These are phyloP conservation scores for Ceratobasidium sp. DNA, from an alignment of 1,284 basidiomycete genomes.

Conservation along the genomic window DNA sequence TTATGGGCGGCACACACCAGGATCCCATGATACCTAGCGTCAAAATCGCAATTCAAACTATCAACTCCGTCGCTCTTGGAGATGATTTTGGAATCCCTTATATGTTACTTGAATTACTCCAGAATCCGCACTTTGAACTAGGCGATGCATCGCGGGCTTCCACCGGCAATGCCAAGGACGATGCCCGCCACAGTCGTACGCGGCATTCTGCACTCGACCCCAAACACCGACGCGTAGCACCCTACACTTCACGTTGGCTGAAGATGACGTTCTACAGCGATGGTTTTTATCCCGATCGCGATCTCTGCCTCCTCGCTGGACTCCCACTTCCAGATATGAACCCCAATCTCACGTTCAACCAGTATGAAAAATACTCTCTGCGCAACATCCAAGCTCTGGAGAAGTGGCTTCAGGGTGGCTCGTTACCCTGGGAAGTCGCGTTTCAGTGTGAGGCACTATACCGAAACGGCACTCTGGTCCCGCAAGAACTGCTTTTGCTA, in stretches of 20 bases:
- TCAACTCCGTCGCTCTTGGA: constrained; percentile 27
- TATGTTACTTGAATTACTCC: constrained; percentile 25
- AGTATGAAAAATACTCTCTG: constrained; percentile 29
- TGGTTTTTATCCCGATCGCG: neutral
- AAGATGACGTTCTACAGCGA: constrained; percentile 38
- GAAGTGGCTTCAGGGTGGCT: constrained; percentile 14
- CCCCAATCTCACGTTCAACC: constrained; percentile 9
- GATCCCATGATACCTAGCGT: constrained; percentile 21
- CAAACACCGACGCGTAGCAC: constrained; percentile 42
- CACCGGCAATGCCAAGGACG: neutral
- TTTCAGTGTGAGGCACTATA: constrained; percentile 47
- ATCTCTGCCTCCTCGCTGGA: constrained; percentile 32
- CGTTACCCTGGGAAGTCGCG: constrained; percentile 42
- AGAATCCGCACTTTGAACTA: constrained; percentile 33
- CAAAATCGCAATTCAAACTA: constrained; percentile 27
- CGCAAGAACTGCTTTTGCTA: constrained; percentile 42
- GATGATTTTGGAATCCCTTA: constrained; percentile 1
- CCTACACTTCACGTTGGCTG: constrained; percentile 34
- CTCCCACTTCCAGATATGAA: constrained; percentile 24
- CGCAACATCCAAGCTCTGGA: constrained; percentile 14
- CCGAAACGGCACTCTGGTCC: constrained; percentile 42
- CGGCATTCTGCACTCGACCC: constrained; percentile 19
- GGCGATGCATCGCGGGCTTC: neutral
- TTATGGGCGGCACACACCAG: constrained; percentile 19
- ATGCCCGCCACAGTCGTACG: constrained; percentile 17